These are phyloP conservation scores for Tanacetum coccineum DNA, from an alignment of 129 eudicot genomes.

Conservation along the genomic window DNA sequence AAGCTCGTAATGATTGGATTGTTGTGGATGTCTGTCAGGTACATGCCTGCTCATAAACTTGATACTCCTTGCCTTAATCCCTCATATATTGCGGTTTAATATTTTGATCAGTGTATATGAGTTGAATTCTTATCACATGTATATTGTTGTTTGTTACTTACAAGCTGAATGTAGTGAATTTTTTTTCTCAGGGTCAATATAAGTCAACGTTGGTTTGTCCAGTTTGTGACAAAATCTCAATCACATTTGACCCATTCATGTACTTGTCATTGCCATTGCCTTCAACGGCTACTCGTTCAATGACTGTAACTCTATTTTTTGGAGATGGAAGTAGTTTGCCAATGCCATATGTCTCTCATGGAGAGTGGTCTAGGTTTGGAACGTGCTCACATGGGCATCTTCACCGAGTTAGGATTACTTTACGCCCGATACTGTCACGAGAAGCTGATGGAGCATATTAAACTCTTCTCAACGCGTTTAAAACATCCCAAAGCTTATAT, in stretches of 20 bases:
- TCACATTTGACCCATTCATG: constrained; percentile 98
- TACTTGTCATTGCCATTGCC: constrained; percentile 94
- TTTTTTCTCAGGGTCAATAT: constrained; percentile 79
- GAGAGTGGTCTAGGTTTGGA: too few species aligned
- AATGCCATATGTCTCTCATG: too few species aligned
- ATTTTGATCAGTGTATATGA: background rate
- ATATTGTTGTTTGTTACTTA: background rate
- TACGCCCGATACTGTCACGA: too few species aligned
- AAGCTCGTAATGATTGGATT: constrained; percentile 86
- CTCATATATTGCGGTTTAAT: too few species aligned
- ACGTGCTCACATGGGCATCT: too few species aligned
- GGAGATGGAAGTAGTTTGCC: constrained; percentile 88
- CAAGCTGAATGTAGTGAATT: constrained; percentile 15
- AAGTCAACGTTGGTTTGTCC: constrained; percentile 97
- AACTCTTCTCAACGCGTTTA: too few species aligned
- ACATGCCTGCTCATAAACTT: background rate
- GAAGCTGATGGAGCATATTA: too few species aligned
- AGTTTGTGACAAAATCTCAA: constrained; percentile 75
- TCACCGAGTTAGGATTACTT: too few species aligned
- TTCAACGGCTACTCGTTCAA: constrained; percentile 76
- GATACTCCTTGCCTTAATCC: background rate
- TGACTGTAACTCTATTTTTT: constrained; percentile 80
- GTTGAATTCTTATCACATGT: background rate
- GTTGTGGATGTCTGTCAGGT: constrained; percentile 98
- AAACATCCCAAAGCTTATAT: too few species aligned